A percentile compares a stretch with the other conserved stretches of the same genome.
Evolutionary conservation across 2,329 filamentous ascomycete genomes (phyloP).

Genomic region (Alternaria sp.): DNA sequence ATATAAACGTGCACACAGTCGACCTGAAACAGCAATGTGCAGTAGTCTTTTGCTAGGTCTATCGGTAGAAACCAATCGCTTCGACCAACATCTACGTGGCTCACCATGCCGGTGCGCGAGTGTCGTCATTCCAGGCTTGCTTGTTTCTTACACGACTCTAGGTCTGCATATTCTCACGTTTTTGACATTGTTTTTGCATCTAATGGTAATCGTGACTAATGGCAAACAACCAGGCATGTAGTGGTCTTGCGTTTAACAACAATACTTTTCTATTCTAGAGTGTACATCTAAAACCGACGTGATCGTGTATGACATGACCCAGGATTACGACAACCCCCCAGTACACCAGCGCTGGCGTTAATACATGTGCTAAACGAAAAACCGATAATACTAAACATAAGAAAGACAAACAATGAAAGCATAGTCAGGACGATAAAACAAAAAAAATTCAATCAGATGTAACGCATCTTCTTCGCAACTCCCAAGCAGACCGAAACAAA

Average conservation of each 20-base stretch:
- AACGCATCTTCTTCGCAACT: constrained; percentile 55
- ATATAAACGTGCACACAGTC: neutral
- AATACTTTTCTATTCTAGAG: constrained; percentile 20
- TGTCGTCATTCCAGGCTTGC: neutral
- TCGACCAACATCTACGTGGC: neutral
- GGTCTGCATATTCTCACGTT: neutral
- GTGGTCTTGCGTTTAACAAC: neutral
- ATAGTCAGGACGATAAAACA: neutral
- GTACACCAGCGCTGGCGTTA: constrained; percentile 19
- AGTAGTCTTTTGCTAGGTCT: neutral
- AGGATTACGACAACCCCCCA: constrained; percentile 8
- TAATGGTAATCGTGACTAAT: neutral
- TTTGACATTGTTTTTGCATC: neutral
- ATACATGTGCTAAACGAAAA: constrained; percentile 5
- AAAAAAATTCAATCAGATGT: constrained; percentile 43
- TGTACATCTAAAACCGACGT: constrained; percentile 14
- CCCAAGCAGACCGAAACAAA: constrained; percentile 53
- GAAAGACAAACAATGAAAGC: constrained; percentile 5
- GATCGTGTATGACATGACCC: constrained; percentile 12
- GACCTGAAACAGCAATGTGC: neutral
- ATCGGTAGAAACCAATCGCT: neutral
- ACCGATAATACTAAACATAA: neutral
- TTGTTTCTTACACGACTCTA: neutral
- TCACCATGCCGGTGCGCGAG: neutral
- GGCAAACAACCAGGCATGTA: neutral